phyloP scores from a whole-genome alignment of 78 protist species.

The Acrasis kona region DNA sequence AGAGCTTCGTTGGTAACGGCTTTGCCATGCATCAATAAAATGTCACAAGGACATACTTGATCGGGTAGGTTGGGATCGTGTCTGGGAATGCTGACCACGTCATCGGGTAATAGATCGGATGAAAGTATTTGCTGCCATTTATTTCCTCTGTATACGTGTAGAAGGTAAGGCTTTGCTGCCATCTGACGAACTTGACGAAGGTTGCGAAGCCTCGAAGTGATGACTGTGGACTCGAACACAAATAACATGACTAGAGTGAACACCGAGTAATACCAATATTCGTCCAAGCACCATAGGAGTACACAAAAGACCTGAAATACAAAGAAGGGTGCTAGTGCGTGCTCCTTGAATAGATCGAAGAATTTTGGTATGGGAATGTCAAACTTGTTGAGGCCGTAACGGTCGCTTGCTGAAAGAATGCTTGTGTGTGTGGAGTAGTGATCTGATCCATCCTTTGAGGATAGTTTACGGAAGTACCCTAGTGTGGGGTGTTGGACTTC shows the following conservation, averaged over 20 bases:
- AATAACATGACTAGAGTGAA: constrained; percentile 90
- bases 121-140: constrained; percentile 5
- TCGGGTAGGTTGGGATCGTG: background rate
- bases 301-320: constrained; percentile 94
- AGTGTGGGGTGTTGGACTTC: background rate
- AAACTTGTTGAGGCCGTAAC: constrained; percentile 29
- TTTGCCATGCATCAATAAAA: constrained; percentile 80
- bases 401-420: too few relatives aligned
- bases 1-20: constrained; percentile 92
- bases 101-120: constrained; percentile 53
- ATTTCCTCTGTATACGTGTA: constrained; percentile 8
- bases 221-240: constrained; percentile 86
- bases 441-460: too few relatives aligned
- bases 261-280: constrained; percentile 78
- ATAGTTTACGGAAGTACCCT: too few relatives aligned
- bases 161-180: background rate
- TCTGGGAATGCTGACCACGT: constrained; percentile 38
- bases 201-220: constrained; percentile 42
- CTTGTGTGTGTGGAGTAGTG: too few relatives aligned
- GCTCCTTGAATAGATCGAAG: constrained; percentile 75
- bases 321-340: constrained; percentile 96
- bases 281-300: constrained; percentile 91
- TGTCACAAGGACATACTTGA: constrained; percentile 70
- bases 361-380: constrained; percentile 86
- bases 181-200: constrained; percentile 18